phyloP scores from a whole-genome alignment of 805 yeast genomes.

The Saccharomycopsis sp. region DNA sequence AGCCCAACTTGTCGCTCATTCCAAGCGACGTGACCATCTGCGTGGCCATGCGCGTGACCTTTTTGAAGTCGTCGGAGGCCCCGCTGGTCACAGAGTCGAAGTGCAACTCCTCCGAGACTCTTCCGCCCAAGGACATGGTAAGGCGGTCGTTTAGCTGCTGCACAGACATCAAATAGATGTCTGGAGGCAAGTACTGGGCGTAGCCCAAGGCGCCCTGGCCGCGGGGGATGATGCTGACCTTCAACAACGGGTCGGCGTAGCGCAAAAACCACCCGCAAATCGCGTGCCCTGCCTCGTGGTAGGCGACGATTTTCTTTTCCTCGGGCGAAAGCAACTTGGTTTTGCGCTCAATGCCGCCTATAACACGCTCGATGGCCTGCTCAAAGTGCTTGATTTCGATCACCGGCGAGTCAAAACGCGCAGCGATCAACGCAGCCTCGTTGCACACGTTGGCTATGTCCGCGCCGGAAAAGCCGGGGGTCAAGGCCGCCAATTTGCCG shows the following conservation, averaged over 20 bases:
- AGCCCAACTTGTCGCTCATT: constrained; percentile 85
- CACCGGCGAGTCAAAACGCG: constrained; percentile 64
- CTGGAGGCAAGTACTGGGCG: constrained; percentile 95
- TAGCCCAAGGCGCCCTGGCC: constrained; percentile 97
- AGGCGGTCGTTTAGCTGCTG: constrained; percentile 81
- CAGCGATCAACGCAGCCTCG: constrained; percentile 96
- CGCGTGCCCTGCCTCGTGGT: constrained; percentile 99
- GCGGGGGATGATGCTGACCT: constrained; percentile 94
- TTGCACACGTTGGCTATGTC: constrained; percentile 96
- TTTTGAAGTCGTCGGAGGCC: constrained; percentile 93
- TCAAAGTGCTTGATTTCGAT: constrained; percentile 83
- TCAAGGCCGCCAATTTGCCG: constrained; percentile 87
- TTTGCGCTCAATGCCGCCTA: constrained; percentile 93
- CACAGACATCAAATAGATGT: constrained; percentile 69
- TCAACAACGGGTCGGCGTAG: constrained; percentile 86
- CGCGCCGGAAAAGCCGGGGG: constrained; percentile 98
- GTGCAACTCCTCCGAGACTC: constrained; percentile 92
- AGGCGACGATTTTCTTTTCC: constrained; percentile 88
- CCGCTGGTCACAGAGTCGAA: constrained; percentile 92
- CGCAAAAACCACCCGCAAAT: constrained; percentile 94
- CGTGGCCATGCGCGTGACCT: constrained; percentile 89
- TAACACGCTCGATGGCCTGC: constrained; percentile 93
- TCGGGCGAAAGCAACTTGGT: constrained; percentile 74
- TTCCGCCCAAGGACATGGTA: constrained; percentile 96
- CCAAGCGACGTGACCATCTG: constrained; percentile 91